Conservation (phyloP, 768 basidiomycete species). For the Leucocoprinus leucothites region DNA sequence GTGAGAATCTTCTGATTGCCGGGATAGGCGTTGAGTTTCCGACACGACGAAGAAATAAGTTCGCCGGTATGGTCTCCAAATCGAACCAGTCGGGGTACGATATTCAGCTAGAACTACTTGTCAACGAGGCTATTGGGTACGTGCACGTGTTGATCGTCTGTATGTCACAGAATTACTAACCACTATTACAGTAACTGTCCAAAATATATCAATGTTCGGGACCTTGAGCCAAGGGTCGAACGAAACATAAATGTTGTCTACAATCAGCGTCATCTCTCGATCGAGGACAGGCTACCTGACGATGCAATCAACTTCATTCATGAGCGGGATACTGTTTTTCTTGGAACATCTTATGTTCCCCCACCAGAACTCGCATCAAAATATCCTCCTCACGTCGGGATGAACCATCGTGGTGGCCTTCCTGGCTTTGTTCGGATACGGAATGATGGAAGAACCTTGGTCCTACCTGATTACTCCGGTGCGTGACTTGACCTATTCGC, state of each 20-base stretch:
- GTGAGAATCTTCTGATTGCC: conserved; percentile 37
- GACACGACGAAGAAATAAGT: conserved; percentile 66
- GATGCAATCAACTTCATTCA: conserved; percentile 47
- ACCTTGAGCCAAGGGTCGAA: conserved; percentile 38
- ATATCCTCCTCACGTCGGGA: conserved; percentile 58
- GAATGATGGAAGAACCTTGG: conserved; percentile 52
- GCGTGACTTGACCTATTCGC: too few species aligned
- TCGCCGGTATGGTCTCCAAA: conserved; percentile 45
- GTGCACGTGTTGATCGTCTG: background rate
- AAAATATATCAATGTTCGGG: conserved; percentile 62
- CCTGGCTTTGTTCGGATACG: conserved; percentile 58
- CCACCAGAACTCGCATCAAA: conserved; percentile 28
- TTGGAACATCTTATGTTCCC: conserved; percentile 51
- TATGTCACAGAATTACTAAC: background rate
- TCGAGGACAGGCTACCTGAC: conserved; percentile 42
- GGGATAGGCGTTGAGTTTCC: conserved; percentile 60
- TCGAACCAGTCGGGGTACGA: conserved; percentile 24
- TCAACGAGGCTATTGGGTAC: conserved; percentile 58
- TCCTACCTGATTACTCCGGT: conserved; percentile 63
- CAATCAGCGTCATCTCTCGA: conserved; percentile 28
- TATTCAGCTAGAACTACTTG: conserved; percentile 36
- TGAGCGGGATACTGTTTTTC: conserved; percentile 49
- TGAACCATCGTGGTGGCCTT: conserved; percentile 65
- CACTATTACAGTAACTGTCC: conserved; percentile 65
- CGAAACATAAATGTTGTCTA: conserved; percentile 37